Conservation (phyloP, 768 basidiomycete species). For the Psilocybe tampanensis region DNA sequence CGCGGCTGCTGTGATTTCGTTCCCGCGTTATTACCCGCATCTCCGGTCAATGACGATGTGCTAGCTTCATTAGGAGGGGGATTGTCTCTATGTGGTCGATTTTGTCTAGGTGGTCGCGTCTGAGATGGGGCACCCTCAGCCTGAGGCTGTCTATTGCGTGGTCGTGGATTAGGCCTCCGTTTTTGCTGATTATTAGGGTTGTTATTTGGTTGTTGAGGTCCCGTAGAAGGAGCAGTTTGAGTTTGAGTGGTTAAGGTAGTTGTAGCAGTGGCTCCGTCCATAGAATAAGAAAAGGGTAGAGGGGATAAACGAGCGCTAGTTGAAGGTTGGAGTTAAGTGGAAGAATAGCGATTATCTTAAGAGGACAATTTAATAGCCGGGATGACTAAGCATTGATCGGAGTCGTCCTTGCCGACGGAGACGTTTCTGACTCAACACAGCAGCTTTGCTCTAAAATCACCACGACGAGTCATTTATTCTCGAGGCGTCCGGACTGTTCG, state of each 20-base stretch:
- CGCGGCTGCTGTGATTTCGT: slow-evolving; percentile 4
- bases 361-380: neutral
- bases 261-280: neutral
- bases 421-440: too few relatives aligned
- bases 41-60: slow-evolving; percentile 11
- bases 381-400: neutral
- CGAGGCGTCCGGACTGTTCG: too few relatives aligned
- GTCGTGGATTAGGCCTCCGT: slow-evolving; percentile 4
- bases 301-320: neutral
- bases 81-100: neutral
- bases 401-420: neutral
- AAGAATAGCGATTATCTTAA: neutral
- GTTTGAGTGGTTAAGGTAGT: neutral
- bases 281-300: neutral
- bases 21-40: neutral
- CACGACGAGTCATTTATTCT: too few relatives aligned
- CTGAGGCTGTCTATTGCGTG: slow-evolving; percentile 1
- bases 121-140: neutral
- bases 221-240: neutral
- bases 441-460: too few relatives aligned
- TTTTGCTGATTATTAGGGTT: neutral
- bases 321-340: neutral
- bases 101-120: slow-evolving; percentile 10
- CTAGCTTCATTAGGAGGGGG: slow-evolving; percentile 10
- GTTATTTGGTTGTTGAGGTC: neutral